Evolutionary conservation across 2,329 filamentous ascomycete genomes (phyloP), one percentile per base, ranked within the genome.

Genomic region (Ampelomyces quisqualis): DNA sequence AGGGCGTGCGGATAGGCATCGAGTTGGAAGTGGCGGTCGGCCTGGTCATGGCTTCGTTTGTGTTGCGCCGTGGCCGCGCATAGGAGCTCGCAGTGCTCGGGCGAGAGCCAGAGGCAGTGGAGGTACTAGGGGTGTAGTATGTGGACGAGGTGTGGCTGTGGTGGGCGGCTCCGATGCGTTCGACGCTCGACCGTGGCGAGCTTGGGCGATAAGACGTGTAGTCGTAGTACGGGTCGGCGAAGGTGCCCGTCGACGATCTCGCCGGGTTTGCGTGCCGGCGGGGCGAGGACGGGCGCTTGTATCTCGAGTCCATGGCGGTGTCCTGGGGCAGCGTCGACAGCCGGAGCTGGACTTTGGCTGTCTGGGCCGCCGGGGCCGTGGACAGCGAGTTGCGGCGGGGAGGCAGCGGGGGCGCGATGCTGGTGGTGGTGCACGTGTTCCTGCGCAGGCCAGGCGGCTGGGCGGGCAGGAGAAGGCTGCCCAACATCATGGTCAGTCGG

Each of bases 11-110:
- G 8, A 65, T 55, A n/a, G 67, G 64, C 31, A 68, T 51, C 8
- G 57, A 53, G 13, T 57, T 41, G 20, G 42, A 53, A 30, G 67
- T 68, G 38, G 60, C 54, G 2, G 68, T 67, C 11, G 72, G 67
- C 38, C 64, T 54, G 48, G 44, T 50, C 40, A 49, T 48, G 36
- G 53, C 57, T 41, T 61, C 71, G 50, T 69, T 64, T 6, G 73
- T 75, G 28, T 71, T 73, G 6, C 73, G 63, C 22, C 73, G 68
- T 4, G 73, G 72, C 42, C 73, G 64, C 31, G 71, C 69, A 6
- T 75, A 75, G 7, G 69, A 59, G 49, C 74, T 68, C 53, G 59
- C 40, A 34, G 45, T 60, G 31, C 44, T 52, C 5, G 51, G 30
- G 18, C 64, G 60, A 7, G 62, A 58, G 44, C 54, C 40, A 55